These are phyloP conservation scores for Amanita pseudoporphyria DNA, from an alignment of 768 basidiomycete genomes.

Conservation along the genomic window DNA sequence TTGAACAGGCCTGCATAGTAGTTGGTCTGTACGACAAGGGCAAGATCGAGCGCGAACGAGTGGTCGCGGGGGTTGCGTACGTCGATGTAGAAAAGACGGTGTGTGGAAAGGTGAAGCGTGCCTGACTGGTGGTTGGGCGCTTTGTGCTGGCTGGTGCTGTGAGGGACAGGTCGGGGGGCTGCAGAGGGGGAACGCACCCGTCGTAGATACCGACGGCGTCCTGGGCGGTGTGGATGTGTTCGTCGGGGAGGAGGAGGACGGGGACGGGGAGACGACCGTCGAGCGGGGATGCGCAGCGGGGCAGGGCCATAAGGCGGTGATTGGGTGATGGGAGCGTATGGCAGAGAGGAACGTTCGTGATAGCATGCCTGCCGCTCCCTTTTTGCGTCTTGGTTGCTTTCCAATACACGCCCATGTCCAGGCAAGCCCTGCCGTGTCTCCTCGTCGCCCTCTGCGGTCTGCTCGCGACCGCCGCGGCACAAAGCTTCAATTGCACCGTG, in stretches of 20 bases:
- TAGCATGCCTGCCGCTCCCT: constrained; percentile 4
- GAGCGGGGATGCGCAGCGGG: constrained; percentile 42
- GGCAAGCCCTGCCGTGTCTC: constrained; percentile 4
- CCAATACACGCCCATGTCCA: background rate
- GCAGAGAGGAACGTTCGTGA: constrained; percentile 3
- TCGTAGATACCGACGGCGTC: constrained; percentile 86
- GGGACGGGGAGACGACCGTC: constrained; percentile 75
- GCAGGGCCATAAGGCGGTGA: constrained; percentile 37
- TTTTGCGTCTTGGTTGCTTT: background rate
- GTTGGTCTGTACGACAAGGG: constrained; percentile 65
- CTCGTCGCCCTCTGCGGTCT: constrained; percentile 7
- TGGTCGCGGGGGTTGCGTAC: constrained; percentile 31
- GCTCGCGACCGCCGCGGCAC: constrained; percentile 14
- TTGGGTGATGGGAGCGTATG: constrained; percentile 1
- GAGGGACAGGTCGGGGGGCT: constrained; percentile 12
- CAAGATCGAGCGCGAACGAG: constrained; percentile 65
- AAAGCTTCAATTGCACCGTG: constrained; percentile 24
- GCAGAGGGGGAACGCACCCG: constrained; percentile 42
- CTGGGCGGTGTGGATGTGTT: constrained; percentile 64
- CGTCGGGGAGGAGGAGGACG: constrained; percentile 73
- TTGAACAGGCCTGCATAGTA: constrained; percentile 86
- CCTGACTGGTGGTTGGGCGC: constrained; percentile 72
- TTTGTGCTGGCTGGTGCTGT: constrained; percentile 63
- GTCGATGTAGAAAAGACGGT: constrained; percentile 81
- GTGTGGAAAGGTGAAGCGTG: constrained; percentile 62